Evolutionary conservation across 2,329 filamentous ascomycete genomes (phyloP).

Genomic region (Trichoderma sp.): DNA sequence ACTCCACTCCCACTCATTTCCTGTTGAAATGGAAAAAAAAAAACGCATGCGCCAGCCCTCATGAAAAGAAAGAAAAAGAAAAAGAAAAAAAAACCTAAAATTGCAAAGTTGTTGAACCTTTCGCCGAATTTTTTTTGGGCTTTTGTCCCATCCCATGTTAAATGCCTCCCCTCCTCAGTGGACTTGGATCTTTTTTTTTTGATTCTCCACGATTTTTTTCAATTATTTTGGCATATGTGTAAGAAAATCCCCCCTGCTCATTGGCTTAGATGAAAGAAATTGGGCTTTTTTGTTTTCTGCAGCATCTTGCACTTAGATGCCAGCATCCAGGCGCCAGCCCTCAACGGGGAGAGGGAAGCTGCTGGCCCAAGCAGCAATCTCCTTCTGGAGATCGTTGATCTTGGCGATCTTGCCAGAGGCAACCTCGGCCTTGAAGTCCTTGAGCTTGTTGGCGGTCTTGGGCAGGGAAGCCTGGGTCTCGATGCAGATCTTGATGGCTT

Average conservation of each 20-base stretch:
- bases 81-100: background rate
- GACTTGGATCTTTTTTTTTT: conserved; percentile 17
- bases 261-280: background rate
- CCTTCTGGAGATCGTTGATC: conserved; percentile 82
- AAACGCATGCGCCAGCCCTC: conserved; percentile 24
- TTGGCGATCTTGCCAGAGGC: conserved; percentile 71
- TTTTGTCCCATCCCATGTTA: conserved; percentile 24
- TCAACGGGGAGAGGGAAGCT: conserved; percentile 90
- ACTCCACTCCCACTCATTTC: conserved; percentile 20
- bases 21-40: conserved; percentile 20
- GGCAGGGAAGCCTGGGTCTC: conserved; percentile 79
- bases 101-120: conserved; percentile 29
- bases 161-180: conserved; percentile 20
- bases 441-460: conserved; percentile 98
- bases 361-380: conserved; percentile 83
- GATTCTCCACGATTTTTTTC: conserved; percentile 4
- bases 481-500: conserved; percentile 84
- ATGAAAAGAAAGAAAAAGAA: too few species aligned
- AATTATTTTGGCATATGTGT: conserved; percentile 15
- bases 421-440: conserved; percentile 98
- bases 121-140: conserved; percentile 21
- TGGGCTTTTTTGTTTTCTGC: background rate
- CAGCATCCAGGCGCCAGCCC: conserved; percentile 62
- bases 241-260: background rate
- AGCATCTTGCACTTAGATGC: conserved; percentile 43